A percentile compares a stretch with the other conserved stretches of the same genome.
Conservation (phyloP, 2,329 filamentous ascomycete genomes). For the Epichloe coenophiala region DNA sequence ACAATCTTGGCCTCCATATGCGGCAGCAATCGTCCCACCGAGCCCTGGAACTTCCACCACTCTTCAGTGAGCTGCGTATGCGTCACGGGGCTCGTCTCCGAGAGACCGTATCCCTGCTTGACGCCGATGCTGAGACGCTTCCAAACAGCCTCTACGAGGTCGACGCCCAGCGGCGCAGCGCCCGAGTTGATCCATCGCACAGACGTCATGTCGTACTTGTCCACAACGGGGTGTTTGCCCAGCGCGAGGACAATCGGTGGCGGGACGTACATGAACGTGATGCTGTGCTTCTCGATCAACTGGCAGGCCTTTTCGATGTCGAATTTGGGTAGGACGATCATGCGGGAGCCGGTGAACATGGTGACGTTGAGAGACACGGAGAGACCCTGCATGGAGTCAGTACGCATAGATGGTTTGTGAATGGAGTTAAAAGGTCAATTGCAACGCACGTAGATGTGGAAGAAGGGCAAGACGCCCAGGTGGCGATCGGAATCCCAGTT, state of each 20-base stretch:
- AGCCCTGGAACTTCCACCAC: slow-evolving; percentile 65
- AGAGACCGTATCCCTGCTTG: slow-evolving; percentile 88
- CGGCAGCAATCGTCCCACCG: slow-evolving; percentile 63
- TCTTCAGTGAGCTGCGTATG: slow-evolving; percentile 61
- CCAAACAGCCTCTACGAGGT: slow-evolving; percentile 67
- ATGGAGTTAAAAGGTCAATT: too few relatives aligned
- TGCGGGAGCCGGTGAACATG: slow-evolving; percentile 48
- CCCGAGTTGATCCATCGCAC: slow-evolving; percentile 78
- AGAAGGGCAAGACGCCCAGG: slow-evolving; percentile 74
- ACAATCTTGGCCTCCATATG: slow-evolving; percentile 77
- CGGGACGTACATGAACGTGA: slow-evolving; percentile 72
- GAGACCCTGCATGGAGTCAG: slow-evolving; percentile 15
- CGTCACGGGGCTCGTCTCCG: slow-evolving; percentile 71
- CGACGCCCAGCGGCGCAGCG: slow-evolving; percentile 69
- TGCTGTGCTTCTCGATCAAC: slow-evolving; percentile 58
- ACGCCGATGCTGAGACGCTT: slow-evolving; percentile 61
- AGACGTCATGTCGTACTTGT: slow-evolving; percentile 66
- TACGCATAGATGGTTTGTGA: neutral
- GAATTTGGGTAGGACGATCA: slow-evolving; percentile 62
- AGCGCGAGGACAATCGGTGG: slow-evolving; percentile 74
- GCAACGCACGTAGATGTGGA: slow-evolving; percentile 69
- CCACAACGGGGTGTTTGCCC: slow-evolving; percentile 63
- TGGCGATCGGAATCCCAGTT: slow-evolving; percentile 57
- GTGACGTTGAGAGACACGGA: slow-evolving; percentile 17
- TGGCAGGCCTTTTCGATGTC: slow-evolving; percentile 67